phyloP scores from a whole-genome alignment of 2,329 filamentous ascomycete species.

The Fusarium sp. region DNA sequence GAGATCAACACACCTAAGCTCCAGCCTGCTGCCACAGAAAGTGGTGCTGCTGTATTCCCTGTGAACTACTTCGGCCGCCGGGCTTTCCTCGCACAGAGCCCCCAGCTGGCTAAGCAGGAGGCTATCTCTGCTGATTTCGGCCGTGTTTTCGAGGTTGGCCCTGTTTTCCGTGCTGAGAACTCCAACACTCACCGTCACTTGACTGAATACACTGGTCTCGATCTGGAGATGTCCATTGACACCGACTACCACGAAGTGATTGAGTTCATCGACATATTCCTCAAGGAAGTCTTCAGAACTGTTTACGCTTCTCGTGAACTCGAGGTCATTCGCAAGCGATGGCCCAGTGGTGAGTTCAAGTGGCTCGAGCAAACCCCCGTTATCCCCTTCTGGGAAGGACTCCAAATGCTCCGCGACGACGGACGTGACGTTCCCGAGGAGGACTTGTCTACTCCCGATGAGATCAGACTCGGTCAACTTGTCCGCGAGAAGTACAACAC shows the following conservation, averaged over 20 bases:
- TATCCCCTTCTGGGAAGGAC: conserved; percentile 82
- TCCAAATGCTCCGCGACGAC: conserved; percentile 86
- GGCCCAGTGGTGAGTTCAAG: conserved; percentile 87
- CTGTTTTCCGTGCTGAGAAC: conserved; percentile 92
- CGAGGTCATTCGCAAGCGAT: conserved; percentile 83
- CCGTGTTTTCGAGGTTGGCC: conserved; percentile 80
- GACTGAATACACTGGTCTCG: conserved; percentile 93
- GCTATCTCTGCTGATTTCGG: conserved; percentile 89
- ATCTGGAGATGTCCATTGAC: conserved; percentile 92
- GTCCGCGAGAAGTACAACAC: conserved; percentile 89
- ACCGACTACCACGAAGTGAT: conserved; percentile 92
- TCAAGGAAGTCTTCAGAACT: conserved; percentile 76
- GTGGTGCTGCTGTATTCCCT: conserved; percentile 90
- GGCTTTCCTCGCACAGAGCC: conserved; percentile 91
- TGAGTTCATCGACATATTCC: conserved; percentile 79
- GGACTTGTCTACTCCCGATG: conserved; percentile 86
- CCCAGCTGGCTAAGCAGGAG: conserved; percentile 94
- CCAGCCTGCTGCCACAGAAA: conserved; percentile 90
- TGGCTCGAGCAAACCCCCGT: conserved; percentile 89
- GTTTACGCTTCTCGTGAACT: conserved; percentile 73
- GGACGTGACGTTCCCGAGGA: conserved; percentile 80
- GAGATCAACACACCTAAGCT: conserved; percentile 96
- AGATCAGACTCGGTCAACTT: conserved; percentile 86
- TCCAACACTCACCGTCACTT: conserved; percentile 95
- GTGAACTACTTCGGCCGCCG: conserved; percentile 90